A percentile compares a stretch with the other conserved stretches of the same genome.
These are phyloP conservation scores for Coemansia sp. DNA, from an alignment of 192 early-diverging fungal species.

Conservation along the genomic window DNA sequence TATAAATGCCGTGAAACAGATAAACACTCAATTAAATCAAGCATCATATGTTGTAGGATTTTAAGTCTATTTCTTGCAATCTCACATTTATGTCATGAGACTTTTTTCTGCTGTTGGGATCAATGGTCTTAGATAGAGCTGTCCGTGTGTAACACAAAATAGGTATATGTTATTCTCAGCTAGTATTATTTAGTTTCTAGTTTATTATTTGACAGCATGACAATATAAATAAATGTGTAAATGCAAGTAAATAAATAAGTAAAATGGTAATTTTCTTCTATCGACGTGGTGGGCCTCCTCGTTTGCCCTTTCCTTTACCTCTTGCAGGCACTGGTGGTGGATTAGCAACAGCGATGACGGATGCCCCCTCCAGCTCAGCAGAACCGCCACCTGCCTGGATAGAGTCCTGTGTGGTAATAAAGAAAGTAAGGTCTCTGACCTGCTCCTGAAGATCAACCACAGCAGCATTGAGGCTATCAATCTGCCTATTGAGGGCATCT, in stretches of 20 bases:
- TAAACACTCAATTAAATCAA: too few species aligned
- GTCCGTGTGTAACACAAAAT: too few species aligned
- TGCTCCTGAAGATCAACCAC: constrained; percentile 81
- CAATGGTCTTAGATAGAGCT: too few species aligned
- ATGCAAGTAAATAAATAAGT: neutral
- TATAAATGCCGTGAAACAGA: too few species aligned
- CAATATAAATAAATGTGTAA: neutral
- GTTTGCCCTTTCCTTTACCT: constrained; percentile 13
- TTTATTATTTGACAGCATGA: neutral
- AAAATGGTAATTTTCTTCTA: neutral
- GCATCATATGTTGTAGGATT: too few species aligned
- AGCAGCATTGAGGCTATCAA: constrained; percentile 62
- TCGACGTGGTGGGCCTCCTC: neutral
- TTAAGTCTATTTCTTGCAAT: too few species aligned
- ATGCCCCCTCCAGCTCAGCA: constrained; percentile 48
- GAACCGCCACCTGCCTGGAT: neutral
- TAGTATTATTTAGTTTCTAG: too few species aligned
- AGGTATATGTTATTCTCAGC: too few species aligned
- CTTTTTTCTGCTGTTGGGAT: too few species aligned
- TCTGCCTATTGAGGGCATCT: constrained; percentile 55
- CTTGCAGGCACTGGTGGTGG: neutral
- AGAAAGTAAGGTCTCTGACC: constrained; percentile 90
- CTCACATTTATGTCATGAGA: too few species aligned
- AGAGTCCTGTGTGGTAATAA: constrained; percentile 71
- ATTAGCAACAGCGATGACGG: constrained; percentile 23